Conservation (phyloP, 768 basidiomycete genomes). For the Rubroboletus pulcherrimus region DNA sequence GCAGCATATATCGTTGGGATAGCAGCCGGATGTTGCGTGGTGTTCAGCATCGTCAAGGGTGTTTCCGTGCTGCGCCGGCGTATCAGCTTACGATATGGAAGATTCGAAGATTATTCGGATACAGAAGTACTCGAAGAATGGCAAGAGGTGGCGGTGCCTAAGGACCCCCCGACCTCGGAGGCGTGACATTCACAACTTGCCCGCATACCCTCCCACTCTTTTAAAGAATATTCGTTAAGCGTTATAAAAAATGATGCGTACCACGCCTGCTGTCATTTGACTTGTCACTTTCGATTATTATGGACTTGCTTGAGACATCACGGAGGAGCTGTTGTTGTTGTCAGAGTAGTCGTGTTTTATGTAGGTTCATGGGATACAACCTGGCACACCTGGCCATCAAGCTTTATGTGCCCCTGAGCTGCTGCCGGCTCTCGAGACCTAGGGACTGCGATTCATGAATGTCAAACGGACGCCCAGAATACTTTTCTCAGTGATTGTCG, state of each 20-base stretch:
- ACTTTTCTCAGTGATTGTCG: not conserved
- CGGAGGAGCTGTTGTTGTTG: not conserved
- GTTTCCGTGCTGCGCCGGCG: conserved; percentile 38
- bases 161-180: conserved; percentile 13
- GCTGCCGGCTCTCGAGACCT: not conserved
- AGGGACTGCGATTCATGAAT: not conserved
- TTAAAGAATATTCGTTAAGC: not conserved
- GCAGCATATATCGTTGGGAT: conserved; percentile 66
- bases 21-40: conserved; percentile 43
- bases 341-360: not conserved
- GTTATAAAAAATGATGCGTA: not conserved
- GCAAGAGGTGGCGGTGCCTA: conserved; percentile 36
- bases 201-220: not conserved
- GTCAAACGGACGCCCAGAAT: not conserved
- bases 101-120: conserved; percentile 2
- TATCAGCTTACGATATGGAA: conserved; percentile 19
- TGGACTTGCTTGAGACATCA: not conserved
- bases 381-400: not conserved
- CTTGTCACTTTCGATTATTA: not conserved
- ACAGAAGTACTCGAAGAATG: conserved; percentile 41
- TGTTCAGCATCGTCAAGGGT: conserved; percentile 49
- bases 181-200: not conserved
- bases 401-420: not conserved
- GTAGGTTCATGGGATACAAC: not conserved
- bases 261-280: not conserved